Conservation (phyloP, 257 asterid genomes). For the Plectranthus barbatus region DNA sequence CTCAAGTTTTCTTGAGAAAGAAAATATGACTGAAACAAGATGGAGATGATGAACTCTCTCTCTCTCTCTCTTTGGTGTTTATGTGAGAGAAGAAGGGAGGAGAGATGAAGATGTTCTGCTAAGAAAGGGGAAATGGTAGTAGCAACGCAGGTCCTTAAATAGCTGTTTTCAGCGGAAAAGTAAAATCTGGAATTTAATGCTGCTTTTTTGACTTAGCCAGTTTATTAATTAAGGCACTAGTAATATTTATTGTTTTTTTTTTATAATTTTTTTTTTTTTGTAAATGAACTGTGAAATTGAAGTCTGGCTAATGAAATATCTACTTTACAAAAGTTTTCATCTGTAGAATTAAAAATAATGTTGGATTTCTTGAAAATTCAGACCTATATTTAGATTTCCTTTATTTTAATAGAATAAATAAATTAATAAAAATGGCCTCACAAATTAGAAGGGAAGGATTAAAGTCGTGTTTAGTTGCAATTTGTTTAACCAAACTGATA, state of each 20-base stretch:
- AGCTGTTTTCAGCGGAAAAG: slow-evolving; percentile 9
- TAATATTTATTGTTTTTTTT: too few relatives aligned
- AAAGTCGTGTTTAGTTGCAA: slow-evolving; percentile 26
- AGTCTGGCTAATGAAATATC: too few relatives aligned
- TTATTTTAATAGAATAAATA: too few relatives aligned
- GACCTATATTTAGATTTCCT: not conserved
- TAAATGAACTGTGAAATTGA: too few relatives aligned
- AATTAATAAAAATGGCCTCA: not conserved
- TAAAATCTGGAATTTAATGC: slow-evolving; percentile 4
- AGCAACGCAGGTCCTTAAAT: slow-evolving; percentile 15
- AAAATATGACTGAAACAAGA: not conserved
- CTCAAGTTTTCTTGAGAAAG: not conserved
- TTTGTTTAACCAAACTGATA: slow-evolving; percentile 28
- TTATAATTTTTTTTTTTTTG: not conserved
- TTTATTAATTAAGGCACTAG: not conserved
- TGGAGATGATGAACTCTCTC: not conserved
- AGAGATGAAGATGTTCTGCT: slow-evolving; percentile 6
- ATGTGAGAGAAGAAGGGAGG: not conserved
- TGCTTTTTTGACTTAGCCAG: slow-evolving; percentile 1
- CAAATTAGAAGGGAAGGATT: not conserved
- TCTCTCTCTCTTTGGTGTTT: too few relatives aligned
- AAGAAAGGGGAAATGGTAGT: not conserved
- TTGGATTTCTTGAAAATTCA: not conserved
- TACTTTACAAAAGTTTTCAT: too few relatives aligned
- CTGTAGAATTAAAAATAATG: too few relatives aligned